Evolutionary conservation across 75 land plant species (phyloP).

Genomic region (Chamaecyparis obtusa): DNA sequence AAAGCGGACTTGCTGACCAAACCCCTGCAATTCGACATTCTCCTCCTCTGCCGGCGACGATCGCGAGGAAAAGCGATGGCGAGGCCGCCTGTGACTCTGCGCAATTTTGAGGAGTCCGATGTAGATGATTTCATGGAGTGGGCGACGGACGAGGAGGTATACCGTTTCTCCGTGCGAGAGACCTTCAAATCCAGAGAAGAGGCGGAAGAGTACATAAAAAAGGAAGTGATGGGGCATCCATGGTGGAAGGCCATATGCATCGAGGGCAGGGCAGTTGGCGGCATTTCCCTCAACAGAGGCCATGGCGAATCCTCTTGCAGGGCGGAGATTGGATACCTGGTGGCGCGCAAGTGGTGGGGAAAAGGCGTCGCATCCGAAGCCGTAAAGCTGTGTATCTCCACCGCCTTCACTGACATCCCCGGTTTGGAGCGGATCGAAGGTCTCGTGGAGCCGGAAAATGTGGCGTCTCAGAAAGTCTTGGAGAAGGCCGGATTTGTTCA

Average conservation of each 20-base stretch:
- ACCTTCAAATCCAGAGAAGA: constrained; percentile 27
- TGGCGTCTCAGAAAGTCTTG: constrained; percentile 44
- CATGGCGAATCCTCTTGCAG: too few species aligned
- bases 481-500: constrained; percentile 60
- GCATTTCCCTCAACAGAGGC: too few species aligned
- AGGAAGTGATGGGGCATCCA: constrained; percentile 31
- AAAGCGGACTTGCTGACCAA: too few species aligned
- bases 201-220: constrained; percentile 25
- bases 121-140: constrained; percentile 51
- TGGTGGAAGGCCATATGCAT: constrained; percentile 20
- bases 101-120: constrained; percentile 32
- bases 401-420: constrained; percentile 35
- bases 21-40: too few species aligned
- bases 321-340: constrained; percentile 39
- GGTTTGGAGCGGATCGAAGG: constrained; percentile 46
- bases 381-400: constrained; percentile 28
- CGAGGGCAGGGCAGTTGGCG: too few species aligned
- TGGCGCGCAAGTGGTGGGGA: constrained; percentile 53
- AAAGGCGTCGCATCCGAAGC: constrained; percentile 51
- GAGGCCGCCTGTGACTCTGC: constrained; percentile 15
- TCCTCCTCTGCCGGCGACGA: too few species aligned
- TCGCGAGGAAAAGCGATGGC: too few species aligned
- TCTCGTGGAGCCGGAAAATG: constrained; percentile 38
- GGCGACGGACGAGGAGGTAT: constrained; percentile 44
- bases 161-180: constrained; percentile 16